Base-by-base conservation (phyloP, 2,329 filamentous ascomycete genomes). In the Amphichorda felina region DNA sequence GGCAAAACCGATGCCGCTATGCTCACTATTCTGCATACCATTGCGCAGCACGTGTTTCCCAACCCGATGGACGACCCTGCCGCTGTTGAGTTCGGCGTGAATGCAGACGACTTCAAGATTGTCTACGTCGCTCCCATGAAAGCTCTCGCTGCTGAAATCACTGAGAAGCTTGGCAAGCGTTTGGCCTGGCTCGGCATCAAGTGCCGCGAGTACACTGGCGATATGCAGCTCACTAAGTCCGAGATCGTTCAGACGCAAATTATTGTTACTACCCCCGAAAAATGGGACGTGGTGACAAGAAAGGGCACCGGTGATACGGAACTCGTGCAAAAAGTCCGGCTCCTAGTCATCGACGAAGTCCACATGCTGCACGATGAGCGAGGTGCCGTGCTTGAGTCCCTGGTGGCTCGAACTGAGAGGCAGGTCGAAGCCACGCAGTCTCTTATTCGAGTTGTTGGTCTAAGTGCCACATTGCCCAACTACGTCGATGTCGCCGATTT, bases 91-190 rank as follows among this genome's bases (percentile, higher is more conserved):
- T 95, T 95, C 51, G 73, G 72, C 2, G 83, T 94, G n/a, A 71
- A 82, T 39, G 63, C 76, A 0, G 82, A 94, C 35, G 85, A 94
- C 47, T 95, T 96, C 70, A 96, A 98, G 60, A 89, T 98, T 47
- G 87, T 98, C 38, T 98, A 98, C 48, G 91, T 98, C 28, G 91
- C 93, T 1, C 93, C 91, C 1, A 98, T 98, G 93, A 98, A 98
- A 58, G 93, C 91, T 1, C 67, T 98, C 14, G 93, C 93, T 4
- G 91, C 93, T 7, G 91, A 98, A 60, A 82, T 98, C 28, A 96
- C 91, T 0, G 85, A 88, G 25, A 98, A 98, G 61, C 68, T 98
- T 3, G 83, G 87, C 32, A 94, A 86, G 55, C 79, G 89, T 18
- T 72, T 98, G 4, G 82, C 85, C 2, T 98, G 93, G 93, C 72